phyloP scores from a whole-genome alignment of 2,329 filamentous ascomycete species.

The Phaeophleospora eucalypticola region DNA sequence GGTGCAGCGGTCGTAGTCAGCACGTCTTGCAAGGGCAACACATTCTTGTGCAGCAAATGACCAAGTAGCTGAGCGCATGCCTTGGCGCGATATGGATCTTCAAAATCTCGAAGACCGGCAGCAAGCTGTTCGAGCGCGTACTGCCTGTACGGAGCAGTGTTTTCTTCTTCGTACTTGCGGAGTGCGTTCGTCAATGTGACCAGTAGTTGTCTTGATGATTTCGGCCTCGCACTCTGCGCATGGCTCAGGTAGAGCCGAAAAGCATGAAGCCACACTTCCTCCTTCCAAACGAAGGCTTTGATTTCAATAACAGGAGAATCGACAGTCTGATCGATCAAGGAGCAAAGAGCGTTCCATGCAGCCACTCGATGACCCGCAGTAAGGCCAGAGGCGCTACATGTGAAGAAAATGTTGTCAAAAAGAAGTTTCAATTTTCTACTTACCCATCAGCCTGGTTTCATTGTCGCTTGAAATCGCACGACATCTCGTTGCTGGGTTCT shows the following conservation, averaged over 20 bases:
- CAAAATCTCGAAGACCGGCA: conserved; percentile 11
- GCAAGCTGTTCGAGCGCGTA: conserved; percentile 26
- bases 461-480: neutral
- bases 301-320: conserved; percentile 26
- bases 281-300: conserved; percentile 32
- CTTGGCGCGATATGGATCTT: conserved; percentile 15
- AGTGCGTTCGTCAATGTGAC: conserved; percentile 38
- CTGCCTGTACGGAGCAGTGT: conserved; percentile 2
- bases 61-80: conserved; percentile 19
- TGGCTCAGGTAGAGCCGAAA: conserved; percentile 42
- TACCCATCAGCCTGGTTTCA: conserved; percentile 20
- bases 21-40: conserved; percentile 11
- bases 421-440: conserved; percentile 20
- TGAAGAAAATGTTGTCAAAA: conserved; percentile 20
- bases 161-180: conserved; percentile 19
- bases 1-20: neutral
- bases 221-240: conserved; percentile 42
- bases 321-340: conserved; percentile 40
- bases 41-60: conserved; percentile 17
- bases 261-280: conserved; percentile 36
- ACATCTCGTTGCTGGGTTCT: neutral
- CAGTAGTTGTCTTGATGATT: conserved; percentile 46
- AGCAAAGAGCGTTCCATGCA: conserved; percentile 46
- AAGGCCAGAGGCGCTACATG: conserved; percentile 17
- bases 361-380: conserved; percentile 40